A percentile compares a stretch with the other conserved stretches of the same genome.
phyloP scores from a whole-genome alignment of 768 basidiomycete genomes.

The Pleurotus cornucopiae region DNA sequence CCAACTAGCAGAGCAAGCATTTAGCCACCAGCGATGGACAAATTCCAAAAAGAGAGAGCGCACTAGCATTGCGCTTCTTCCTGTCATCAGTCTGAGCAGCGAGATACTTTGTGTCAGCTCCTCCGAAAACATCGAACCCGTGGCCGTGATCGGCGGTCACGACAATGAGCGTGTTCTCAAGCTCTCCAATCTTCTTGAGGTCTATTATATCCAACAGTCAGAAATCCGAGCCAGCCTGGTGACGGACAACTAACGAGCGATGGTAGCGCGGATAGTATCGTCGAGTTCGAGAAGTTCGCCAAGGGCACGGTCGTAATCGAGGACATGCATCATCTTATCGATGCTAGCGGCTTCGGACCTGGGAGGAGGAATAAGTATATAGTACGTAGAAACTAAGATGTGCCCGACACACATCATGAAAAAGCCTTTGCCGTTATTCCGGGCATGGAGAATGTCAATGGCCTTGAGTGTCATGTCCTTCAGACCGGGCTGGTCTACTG shows the following conservation, averaged over 20 bases:
- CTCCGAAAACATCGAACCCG: constrained; percentile 42
- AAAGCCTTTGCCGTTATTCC: constrained; percentile 34
- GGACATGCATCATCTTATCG: constrained; percentile 47
- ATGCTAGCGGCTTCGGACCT: constrained; percentile 42
- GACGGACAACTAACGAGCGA: constrained; percentile 26
- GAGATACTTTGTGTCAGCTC: constrained; percentile 35
- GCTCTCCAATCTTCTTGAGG: constrained; percentile 37
- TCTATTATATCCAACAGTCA: constrained; percentile 18
- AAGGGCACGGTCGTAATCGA: constrained; percentile 43
- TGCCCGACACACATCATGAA: constrained; percentile 33
- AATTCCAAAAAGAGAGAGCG: background rate
- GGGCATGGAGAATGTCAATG: constrained; percentile 37
- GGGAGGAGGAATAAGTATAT: background rate
- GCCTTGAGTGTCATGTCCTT: constrained; percentile 46
- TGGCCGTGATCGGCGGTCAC: constrained; percentile 45
- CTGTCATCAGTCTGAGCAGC: constrained; percentile 26
- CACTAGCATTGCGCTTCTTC: constrained; percentile 27
- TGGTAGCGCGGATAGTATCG: constrained; percentile 38
- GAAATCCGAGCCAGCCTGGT: no score
- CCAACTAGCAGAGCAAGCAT: constrained; percentile 23
- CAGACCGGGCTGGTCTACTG: constrained; percentile 40
- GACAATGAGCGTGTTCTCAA: constrained; percentile 37
- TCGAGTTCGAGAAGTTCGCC: constrained; percentile 42
- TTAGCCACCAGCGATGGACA: background rate
- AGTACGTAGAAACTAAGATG: background rate